Conservation (phyloP, 352 stramenopile genomes). For the Globisporangium iwayamae region DNA sequence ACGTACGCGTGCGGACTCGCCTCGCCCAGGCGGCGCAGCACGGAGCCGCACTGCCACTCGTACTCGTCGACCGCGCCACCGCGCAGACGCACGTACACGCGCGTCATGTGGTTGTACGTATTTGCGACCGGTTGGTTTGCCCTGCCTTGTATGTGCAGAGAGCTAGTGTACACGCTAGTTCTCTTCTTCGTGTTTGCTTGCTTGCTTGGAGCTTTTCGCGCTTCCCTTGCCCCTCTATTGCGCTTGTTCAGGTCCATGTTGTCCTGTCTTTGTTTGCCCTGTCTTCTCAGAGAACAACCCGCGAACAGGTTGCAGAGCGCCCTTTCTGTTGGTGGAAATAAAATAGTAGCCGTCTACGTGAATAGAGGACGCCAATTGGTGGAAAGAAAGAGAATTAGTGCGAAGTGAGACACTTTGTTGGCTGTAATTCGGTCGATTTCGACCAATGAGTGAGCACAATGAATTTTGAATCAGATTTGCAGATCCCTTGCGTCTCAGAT, state of each 20-base stretch:
- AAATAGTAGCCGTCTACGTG: too few relatives aligned
- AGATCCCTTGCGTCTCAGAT: background rate
- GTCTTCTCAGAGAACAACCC: constrained; percentile 14
- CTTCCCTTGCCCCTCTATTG: background rate
- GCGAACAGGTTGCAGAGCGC: background rate
- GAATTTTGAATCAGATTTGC: constrained; percentile 2
- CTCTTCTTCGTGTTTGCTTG: background rate
- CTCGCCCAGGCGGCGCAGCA: constrained; percentile 34
- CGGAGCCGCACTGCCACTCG: constrained; percentile 41
- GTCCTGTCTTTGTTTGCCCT: background rate
- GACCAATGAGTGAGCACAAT: background rate
- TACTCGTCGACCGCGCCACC: constrained; percentile 26
- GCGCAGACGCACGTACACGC: constrained; percentile 58
- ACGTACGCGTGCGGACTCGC: constrained; percentile 11
- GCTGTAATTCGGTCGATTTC: too few relatives aligned
- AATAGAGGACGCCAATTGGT: too few relatives aligned
- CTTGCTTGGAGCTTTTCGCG: background rate
- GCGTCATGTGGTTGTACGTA: constrained; percentile 22
- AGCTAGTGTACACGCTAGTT: too few relatives aligned
- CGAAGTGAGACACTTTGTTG: too few relatives aligned
- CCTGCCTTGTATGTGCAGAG: background rate
- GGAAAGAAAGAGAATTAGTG: too few relatives aligned
- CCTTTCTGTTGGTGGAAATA: constrained; percentile 4
- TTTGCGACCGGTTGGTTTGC: background rate
- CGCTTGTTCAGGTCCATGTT: constrained; percentile 1